Percentiles rank a stretch among this genome's conserved stretches.
These are phyloP conservation scores for Hordeum pubiflorum DNA, from an alignment of 202 grass and related monocot genomes.

Conservation along the genomic window DNA sequence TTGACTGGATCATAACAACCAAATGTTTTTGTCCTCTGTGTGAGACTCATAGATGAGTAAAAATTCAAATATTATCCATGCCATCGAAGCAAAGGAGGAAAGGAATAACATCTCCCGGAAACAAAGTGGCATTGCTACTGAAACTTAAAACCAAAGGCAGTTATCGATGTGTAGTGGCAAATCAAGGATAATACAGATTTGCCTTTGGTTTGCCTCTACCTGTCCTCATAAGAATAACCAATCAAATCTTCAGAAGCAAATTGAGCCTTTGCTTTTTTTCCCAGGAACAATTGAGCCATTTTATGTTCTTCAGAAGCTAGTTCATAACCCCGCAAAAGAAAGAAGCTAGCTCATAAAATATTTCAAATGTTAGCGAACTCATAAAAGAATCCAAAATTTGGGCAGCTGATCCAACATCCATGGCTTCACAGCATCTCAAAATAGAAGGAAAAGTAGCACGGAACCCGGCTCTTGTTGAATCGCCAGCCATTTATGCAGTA, in stretches of 20 bases:
- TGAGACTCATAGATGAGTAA: too few relatives aligned
- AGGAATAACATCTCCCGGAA: too few relatives aligned
- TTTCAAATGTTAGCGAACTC: background rate
- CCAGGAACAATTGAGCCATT: background rate
- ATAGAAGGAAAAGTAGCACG: background rate
- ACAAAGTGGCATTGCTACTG: too few relatives aligned
- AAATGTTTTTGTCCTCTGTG: too few relatives aligned
- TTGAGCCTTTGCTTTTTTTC: background rate
- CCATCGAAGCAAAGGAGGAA: too few relatives aligned
- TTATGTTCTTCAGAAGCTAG: background rate
- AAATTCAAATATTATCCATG: too few relatives aligned
- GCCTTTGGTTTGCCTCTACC: background rate
- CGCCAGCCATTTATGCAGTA: background rate
- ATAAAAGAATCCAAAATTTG: background rate
- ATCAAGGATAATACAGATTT: background rate
- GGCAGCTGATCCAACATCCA: background rate
- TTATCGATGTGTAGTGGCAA: background rate
- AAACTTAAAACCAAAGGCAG: background rate
- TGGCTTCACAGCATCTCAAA: background rate
- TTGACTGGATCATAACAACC: background rate
- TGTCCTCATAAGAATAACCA: background rate
- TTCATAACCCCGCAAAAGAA: too few relatives aligned
- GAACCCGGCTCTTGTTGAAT: background rate
- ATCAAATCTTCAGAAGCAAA: background rate
- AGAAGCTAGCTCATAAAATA: background rate